A percentile compares a stretch with the other conserved stretches of the same genome.
These are phyloP conservation scores for Colletotrichum paranaense DNA, from an alignment of 2,329 filamentous ascomycete genomes.

Conservation along the genomic window DNA sequence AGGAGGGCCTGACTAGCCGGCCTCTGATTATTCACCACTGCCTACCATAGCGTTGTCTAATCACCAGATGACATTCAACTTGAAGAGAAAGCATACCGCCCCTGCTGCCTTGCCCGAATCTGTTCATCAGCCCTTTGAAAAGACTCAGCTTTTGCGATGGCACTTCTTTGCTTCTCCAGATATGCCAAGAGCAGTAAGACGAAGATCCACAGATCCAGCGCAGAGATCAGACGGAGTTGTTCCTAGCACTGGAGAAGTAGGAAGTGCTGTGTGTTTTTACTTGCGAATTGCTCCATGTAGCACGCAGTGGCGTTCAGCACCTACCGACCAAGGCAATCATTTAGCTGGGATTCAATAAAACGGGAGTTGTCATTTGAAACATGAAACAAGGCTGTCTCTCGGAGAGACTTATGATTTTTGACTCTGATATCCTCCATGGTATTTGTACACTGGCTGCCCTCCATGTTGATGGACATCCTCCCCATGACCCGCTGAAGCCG, in stretches of 20 bases:
- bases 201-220: not conserved
- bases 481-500: not conserved
- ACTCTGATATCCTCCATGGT: conserved; percentile 3
- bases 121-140: not conserved
- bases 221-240: not conserved
- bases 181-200: too few relatives aligned
- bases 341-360: not conserved
- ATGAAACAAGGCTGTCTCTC: not conserved
- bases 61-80: not conserved
- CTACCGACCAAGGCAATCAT: not conserved
- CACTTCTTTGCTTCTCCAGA: not conserved
- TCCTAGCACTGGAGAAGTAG: too few relatives aligned
- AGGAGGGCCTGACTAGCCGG: not conserved
- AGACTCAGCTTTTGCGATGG: not conserved
- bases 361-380: not conserved
- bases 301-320: not conserved
- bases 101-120: not conserved
- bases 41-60: not conserved
- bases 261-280: not conserved
- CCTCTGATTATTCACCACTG: not conserved
- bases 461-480: not conserved
- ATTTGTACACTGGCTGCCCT: conserved; percentile 14
- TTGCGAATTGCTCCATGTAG: not conserved
- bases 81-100: not conserved
- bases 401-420: not conserved